A percentile compares a stretch with the other conserved stretches of the same genome.
Evolutionary conservation across 352 stramenopile genomes (phyloP).

Genomic region (Globisporangium uncinulatum): DNA sequence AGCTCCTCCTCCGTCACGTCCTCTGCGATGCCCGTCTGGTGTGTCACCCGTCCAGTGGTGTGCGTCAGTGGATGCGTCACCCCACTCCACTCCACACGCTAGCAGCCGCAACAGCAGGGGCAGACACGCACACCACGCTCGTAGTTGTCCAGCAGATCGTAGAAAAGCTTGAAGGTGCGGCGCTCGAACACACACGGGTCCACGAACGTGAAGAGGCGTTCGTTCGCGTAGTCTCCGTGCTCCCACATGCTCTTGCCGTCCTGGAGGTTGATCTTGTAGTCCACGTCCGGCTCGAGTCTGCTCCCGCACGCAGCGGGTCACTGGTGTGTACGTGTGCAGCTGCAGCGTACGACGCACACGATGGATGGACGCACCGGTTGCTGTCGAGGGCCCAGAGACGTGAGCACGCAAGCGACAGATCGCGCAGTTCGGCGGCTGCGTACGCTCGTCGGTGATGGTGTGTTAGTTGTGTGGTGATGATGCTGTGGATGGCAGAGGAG

Average conservation of each 20-base stretch:
- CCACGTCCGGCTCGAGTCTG: constrained; percentile 74
- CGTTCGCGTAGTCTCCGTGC: constrained; percentile 80
- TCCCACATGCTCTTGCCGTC: constrained; percentile 87
- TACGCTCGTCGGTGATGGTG: too few relatives aligned
- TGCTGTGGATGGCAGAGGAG: not conserved
- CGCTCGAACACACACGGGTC: constrained; percentile 82
- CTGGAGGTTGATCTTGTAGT: constrained; percentile 95
- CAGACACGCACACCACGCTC: constrained; percentile 51
- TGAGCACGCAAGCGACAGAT: constrained; percentile 72
- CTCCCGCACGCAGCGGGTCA: not conserved
- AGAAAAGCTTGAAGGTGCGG: constrained; percentile 90
- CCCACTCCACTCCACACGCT: not conserved
- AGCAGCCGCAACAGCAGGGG: not conserved
- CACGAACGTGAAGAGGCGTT: constrained; percentile 91
- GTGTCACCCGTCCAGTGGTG: too few relatives aligned
- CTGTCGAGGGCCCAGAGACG: constrained; percentile 92
- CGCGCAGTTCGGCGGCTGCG: constrained; percentile 41
- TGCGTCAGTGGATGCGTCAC: too few relatives aligned
- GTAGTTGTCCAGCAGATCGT: constrained; percentile 89
- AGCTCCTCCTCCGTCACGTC: constrained; percentile 83
- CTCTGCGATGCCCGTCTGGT: constrained; percentile 82
- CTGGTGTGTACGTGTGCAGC: not conserved
- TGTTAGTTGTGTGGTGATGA: too few relatives aligned
- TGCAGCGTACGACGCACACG: not conserved
- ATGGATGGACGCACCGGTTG: constrained; percentile 41